A percentile compares a stretch with the other conserved stretches of the same genome.
Conservation (phyloP, 495 filamentous ascomycete species). For the Schizothecium vesticola region DNA sequence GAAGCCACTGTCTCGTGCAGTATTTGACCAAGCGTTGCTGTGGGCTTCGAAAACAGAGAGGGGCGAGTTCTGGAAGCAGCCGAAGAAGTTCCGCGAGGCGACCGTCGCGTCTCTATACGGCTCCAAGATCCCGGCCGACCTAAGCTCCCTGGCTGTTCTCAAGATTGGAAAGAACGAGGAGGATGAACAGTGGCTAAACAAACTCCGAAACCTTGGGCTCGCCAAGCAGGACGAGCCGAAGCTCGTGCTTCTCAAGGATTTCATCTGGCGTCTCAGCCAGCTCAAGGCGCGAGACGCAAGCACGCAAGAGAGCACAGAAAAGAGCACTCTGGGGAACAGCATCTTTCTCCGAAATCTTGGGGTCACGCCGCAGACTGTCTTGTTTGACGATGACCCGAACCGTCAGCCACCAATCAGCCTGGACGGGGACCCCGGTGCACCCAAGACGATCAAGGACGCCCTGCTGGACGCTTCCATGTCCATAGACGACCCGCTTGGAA, state of each 20-base stretch:
- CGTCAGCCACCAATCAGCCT: slow-evolving; percentile 19
- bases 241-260: slow-evolving; percentile 77
- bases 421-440: slow-evolving; percentile 37
- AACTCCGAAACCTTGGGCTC: slow-evolving; percentile 81
- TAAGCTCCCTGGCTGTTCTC: slow-evolving; percentile 30
- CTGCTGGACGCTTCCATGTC: slow-evolving; percentile 88
- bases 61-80: slow-evolving; percentile 79
- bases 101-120: slow-evolving; percentile 51
- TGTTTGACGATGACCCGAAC: slow-evolving; percentile 69
- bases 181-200: slow-evolving; percentile 89
- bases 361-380: slow-evolving; percentile 78
- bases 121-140: slow-evolving; percentile 26
- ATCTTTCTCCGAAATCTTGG: slow-evolving; percentile 64
- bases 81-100: slow-evolving; percentile 60
- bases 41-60: slow-evolving; percentile 81
- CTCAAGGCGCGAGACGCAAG: slow-evolving; percentile 56
- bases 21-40: slow-evolving; percentile 77
- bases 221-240: slow-evolving; percentile 82
- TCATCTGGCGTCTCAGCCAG: slow-evolving; percentile 79
- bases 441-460: slow-evolving; percentile 82
- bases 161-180: slow-evolving; percentile 76
- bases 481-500: slow-evolving; percentile 62
- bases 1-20: slow-evolving; percentile 67
- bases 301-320: slow-evolving; percentile 23
- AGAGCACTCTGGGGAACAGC: slow-evolving; percentile 54